phyloP scores from a whole-genome alignment of 2,329 filamentous ascomycete genomes.

The Talaromyces sp. region DNA sequence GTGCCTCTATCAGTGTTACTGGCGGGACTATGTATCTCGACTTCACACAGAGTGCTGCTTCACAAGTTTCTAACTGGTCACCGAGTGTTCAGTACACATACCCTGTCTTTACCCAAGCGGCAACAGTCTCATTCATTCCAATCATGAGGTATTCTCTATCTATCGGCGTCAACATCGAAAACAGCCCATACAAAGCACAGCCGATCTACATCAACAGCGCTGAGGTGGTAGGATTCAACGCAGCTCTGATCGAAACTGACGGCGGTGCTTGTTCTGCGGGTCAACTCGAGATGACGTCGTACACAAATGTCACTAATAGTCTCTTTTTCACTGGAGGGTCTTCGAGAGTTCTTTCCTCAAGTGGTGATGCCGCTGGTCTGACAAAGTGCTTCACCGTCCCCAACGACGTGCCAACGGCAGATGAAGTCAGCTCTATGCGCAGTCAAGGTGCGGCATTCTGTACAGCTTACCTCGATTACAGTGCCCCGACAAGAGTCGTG shows the following conservation, averaged over 20 bases:
- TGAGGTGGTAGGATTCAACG: not conserved
- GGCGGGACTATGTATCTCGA: not conserved
- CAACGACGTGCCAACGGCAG: not conserved
- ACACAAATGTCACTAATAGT: not conserved
- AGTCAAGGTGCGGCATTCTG: constrained; percentile 6
- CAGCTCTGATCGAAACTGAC: not conserved
- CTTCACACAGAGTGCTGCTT: not conserved
- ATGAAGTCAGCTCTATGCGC: not conserved
- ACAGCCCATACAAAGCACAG: not conserved
- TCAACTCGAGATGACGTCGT: not conserved
- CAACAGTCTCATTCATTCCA: constrained; percentile 1
- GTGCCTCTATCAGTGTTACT: not conserved
- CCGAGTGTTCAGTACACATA: not conserved
- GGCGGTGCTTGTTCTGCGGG: not conserved
- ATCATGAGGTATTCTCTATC: not conserved
- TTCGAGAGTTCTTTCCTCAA: not conserved
- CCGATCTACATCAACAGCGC: not conserved
- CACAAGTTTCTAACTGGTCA: not conserved
- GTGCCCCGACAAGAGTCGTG: not conserved
- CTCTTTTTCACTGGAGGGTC: not conserved
- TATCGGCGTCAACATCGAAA: not conserved
- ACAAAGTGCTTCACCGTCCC: not conserved
- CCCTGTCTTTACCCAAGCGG: not conserved
- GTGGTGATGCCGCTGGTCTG: not conserved
- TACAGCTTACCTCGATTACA: not conserved